These are phyloP conservation scores for Tulasnella sp. DNA, from an alignment of 768 basidiomycete genomes.

Conservation along the genomic window DNA sequence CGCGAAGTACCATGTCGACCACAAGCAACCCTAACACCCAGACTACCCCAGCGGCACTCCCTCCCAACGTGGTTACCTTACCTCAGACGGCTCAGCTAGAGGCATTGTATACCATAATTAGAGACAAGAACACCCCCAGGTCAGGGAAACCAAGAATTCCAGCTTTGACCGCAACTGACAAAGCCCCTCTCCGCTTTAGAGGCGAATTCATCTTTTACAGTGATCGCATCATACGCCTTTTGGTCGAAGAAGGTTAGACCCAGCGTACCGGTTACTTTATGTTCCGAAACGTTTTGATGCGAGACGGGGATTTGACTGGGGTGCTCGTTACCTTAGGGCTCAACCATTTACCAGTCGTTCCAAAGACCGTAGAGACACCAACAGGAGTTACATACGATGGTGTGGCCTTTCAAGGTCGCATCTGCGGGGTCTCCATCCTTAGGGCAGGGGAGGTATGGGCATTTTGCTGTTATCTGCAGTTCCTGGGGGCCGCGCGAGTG, in stretches of 20 bases:
- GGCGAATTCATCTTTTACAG: conserved; percentile 97
- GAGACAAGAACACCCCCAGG: conserved; percentile 73
- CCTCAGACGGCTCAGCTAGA: conserved; percentile 88
- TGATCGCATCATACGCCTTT: conserved; percentile 69
- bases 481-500: not conserved
- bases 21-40: conserved; percentile 23
- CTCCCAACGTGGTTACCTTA: conserved; percentile 77
- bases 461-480: no score
- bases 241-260: conserved; percentile 34
- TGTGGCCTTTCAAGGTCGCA: conserved; percentile 91
- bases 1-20: conserved; percentile 12
- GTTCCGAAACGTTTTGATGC: not conserved
- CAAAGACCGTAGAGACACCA: conserved; percentile 65
- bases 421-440: conserved; percentile 91
- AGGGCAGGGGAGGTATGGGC: conserved; percentile 72
- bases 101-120: conserved; percentile 88
- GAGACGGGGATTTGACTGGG: not conserved
- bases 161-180: not conserved
- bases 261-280: not conserved
- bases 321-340: conserved; percentile 67
- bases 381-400: conserved; percentile 74
- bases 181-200: conserved; percentile 19
- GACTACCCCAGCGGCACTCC: conserved; percentile 34
- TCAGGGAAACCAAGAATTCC: conserved; percentile 5
- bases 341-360: conserved; percentile 73